These are phyloP conservation scores for Vigna reflexopilosa DNA, from an alignment of 306 rosid genomes.

Conservation along the genomic window DNA sequence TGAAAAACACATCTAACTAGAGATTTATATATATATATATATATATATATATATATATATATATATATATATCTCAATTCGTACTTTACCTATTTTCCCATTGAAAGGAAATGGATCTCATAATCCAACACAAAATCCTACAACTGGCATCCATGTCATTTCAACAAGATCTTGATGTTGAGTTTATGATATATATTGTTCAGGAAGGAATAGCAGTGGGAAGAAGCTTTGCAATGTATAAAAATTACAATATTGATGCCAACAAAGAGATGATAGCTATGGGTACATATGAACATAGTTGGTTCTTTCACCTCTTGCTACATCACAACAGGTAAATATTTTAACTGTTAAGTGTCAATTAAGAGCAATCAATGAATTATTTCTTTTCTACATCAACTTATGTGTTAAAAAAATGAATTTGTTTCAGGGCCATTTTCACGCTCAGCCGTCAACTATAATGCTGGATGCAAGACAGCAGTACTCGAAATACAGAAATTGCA, in stretches of 20 bases:
- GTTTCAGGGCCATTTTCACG: conserved; percentile 95
- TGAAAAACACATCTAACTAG: too few relatives aligned
- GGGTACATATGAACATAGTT: conserved; percentile 85
- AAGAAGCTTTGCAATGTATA: conserved; percentile 96
- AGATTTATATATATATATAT: too few relatives aligned
- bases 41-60: too few relatives aligned
- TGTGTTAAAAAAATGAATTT: background rate
- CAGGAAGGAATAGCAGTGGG: conserved; percentile 99
- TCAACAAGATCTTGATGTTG: conserved; percentile 26
- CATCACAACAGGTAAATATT: conserved; percentile 80
- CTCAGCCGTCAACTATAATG: conserved; percentile 94
- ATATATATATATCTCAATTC: too few relatives aligned
- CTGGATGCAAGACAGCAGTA: conserved; percentile 94
- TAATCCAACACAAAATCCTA: background rate
- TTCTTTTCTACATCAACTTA: conserved; percentile 11
- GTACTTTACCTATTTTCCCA: too few relatives aligned
- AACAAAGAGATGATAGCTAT: conserved; percentile 98
- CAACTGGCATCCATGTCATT: background rate
- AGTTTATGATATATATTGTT: conserved; percentile 29
- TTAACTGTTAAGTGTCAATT: background rate
- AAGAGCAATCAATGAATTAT: background rate
- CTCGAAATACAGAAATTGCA: conserved; percentile 69
- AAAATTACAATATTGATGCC: conserved; percentile 89
- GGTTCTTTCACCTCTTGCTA: conserved; percentile 97
- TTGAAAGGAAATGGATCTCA: too few relatives aligned